Conservation (phyloP, 805 yeast species). For the Zygotorulaspora danielsina region DNA sequence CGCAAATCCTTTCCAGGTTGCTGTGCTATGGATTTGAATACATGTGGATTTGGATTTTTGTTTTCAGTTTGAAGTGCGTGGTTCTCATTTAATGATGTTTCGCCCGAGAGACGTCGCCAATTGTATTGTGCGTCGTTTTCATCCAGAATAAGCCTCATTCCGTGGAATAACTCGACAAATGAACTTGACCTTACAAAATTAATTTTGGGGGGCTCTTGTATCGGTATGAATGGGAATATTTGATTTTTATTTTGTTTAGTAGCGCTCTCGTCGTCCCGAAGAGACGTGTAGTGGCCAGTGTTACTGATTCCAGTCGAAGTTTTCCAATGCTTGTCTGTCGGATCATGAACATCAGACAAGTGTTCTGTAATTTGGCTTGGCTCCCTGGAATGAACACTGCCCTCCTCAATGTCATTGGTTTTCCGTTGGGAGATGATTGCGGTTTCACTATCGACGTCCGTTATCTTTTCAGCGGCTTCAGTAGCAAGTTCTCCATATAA, state of each 20-base stretch:
- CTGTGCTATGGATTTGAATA: conserved; percentile 11
- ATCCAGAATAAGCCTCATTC: conserved; percentile 32
- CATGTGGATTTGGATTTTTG: conserved; percentile 6
- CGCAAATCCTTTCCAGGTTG: neutral
- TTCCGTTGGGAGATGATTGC: neutral
- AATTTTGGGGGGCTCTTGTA: conserved; percentile 7
- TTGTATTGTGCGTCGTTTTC: conserved; percentile 32
- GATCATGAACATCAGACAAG: neutral
- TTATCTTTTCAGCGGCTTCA: neutral
- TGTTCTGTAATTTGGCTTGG: neutral
- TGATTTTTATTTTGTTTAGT: neutral
- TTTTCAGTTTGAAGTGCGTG: conserved; percentile 3
- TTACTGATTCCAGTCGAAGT: neutral
- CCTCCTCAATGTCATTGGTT: neutral
- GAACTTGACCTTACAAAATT: conserved; percentile 30
- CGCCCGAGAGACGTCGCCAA: conserved; percentile 31
- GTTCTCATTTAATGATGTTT: conserved; percentile 15
- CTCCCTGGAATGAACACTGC: too few relatives aligned
- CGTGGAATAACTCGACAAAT: conserved; percentile 30
- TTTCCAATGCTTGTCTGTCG: neutral
- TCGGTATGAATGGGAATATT: conserved; percentile 9
- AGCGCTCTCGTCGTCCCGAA: neutral
- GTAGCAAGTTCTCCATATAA: conserved; percentile 28
- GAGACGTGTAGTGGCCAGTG: neutral
- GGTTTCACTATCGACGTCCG: neutral